These are phyloP conservation scores for Pseudisothecium myosuroides DNA, from an alignment of 225 moss, liverwort and hornwort species.

Conservation along the genomic window DNA sequence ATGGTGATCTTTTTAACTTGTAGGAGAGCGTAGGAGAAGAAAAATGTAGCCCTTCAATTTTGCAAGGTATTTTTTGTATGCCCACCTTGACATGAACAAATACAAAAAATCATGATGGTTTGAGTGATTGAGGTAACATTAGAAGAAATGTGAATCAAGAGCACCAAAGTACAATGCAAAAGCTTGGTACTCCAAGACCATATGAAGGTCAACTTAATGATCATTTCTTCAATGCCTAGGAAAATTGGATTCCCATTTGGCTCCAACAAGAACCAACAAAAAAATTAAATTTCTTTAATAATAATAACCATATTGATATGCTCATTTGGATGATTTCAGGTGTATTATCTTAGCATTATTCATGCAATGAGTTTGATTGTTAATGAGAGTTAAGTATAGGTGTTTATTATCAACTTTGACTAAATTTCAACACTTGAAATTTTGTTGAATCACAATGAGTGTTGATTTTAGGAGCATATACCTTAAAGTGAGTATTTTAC, in stretches of 20 bases:
- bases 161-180: not conserved
- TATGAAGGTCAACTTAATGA: not conserved
- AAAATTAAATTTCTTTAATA: not conserved
- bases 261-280: not conserved
- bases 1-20: not conserved
- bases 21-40: accelerated
- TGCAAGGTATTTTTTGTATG: not conserved
- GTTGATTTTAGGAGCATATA: too few species aligned
- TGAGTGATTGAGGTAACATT: not conserved
- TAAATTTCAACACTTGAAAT: too few species aligned
- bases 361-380: not conserved
- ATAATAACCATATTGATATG: not conserved
- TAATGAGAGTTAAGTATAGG: too few species aligned
- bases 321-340: not conserved
- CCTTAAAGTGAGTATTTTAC: too few species aligned
- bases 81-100: not conserved
- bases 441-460: not conserved
- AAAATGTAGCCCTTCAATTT: not conserved
- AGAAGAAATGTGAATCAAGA: not conserved
- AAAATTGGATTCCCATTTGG: not conserved
- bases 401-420: not conserved
- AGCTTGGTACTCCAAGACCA: not conserved
- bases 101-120: not conserved
- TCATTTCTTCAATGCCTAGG: not conserved
- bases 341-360: not conserved